Base-by-base conservation (phyloP, 495 filamentous ascomycete genomes). In the Trichoderma asperelloides region DNA sequence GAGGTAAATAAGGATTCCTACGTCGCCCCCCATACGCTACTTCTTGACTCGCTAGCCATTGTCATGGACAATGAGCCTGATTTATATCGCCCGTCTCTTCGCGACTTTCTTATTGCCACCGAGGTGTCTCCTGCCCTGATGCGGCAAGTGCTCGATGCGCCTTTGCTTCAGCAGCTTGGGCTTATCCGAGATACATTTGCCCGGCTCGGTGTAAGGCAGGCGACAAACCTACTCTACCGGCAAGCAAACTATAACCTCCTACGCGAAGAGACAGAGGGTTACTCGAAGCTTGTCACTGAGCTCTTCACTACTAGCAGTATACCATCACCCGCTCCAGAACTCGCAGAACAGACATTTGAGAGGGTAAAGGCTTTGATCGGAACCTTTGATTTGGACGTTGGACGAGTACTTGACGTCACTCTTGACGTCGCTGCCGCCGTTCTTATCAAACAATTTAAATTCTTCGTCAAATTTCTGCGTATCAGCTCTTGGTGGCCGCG, bases 401-500 rank as follows among this genome's bases (percentile, higher is more conserved):
- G 94, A 51, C 86, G 96, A 71, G 93, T 96, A 23, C 83, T 99
- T 3, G 96, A 99, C 78, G 89, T 98, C 28, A 91, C 89, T 8
- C 80, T 97, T 8, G 92, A 97, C 74, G 91, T 94, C 21, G 94
- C 93, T 68, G 93, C 92, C 4, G 88, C 89, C 40, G 86, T 91
- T 3, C 83, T 97, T 64, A 86, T 96, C 62, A 90, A 91, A 68
- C 88, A 96, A 67, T 92, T 88, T 72, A 85, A 89, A 6, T 98
- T 98, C 80, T 97, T 97, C 71, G 87, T 97, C 74, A 96, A 94
- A 75, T 85, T 97, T 30, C 80, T 98, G 18, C 86, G 93, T 21
- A 85, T 86, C 57, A 97, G 96, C 79, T 93, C 95, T 21, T 99
- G 95, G 95, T 99, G 96, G 96, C 96, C 96, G 2, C 86, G 89